Evolutionary conservation across 2,329 filamentous ascomycete species (phyloP), one percentile per base, ranked within the genome.

Genomic region (Claviceps pazoutovae): DNA sequence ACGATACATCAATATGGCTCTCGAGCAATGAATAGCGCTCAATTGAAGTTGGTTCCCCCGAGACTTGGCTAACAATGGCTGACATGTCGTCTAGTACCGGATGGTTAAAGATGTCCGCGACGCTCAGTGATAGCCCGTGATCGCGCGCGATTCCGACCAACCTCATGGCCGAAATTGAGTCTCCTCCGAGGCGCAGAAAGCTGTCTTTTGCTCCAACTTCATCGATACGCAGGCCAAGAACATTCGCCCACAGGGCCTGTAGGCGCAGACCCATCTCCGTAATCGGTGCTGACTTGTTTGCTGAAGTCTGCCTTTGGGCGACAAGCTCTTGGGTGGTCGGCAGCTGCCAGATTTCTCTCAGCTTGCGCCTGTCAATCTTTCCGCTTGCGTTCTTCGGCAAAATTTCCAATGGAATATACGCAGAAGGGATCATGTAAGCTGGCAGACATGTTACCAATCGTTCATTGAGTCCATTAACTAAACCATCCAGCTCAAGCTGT

Each of bases 121-220:
- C 72, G 9, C 61, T 68, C 23, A 75, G 48, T 1, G 59, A 51
- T 26, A 72, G 52, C 0, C 64, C 66, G 13, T 66, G 59, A 14
- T 63, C 60, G 37, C 70, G 61, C 4, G 68, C 66, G 13, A 63
- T 49, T 0, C 54, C 49, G 1, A 56, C 57, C 60, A 55, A 68
- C 46, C 66, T 69, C 69, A 76, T 77, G 1, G 72, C 71, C 2
- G 63, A 51, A 3, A 74, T 64, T 0, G 72, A 74, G 55, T 74
- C 71, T 23, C 73, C 73, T 8, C 72, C 72, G 0, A 73, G 60
- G 1, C 63, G 64, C 61, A 75, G 72, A 58, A 75, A 75, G 57
- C 69, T 72, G 54, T 73, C 67, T 7, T 71, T 63, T 2, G 61
- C 52, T 6, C 66, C 64, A 21, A 74, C 68, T 3, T 48, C 46